Conservation (phyloP, 2,329 filamentous ascomycete species). For the Xylariaceae sp. region DNA sequence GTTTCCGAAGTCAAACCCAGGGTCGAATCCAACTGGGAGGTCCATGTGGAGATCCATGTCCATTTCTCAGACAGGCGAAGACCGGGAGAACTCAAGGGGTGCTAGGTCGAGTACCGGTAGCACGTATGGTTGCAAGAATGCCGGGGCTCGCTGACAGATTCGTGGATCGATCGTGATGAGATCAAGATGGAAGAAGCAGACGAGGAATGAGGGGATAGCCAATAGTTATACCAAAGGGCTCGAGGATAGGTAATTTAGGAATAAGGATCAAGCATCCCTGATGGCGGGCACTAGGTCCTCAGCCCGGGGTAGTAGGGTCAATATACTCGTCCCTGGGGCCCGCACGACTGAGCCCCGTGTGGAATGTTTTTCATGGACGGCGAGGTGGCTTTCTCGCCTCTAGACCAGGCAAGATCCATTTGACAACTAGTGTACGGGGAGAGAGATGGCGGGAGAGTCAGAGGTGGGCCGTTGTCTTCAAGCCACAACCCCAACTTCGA, state of each 20-base stretch:
- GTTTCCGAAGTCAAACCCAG: constrained; percentile 17
- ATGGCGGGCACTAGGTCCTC: constrained; percentile 9
- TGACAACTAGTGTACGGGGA: no score
- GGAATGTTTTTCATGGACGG: constrained; percentile 20
- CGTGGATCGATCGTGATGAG: constrained; percentile 9
- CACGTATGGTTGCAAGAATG: no score
- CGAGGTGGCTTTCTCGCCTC: constrained; percentile 9
- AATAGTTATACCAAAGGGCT: constrained; percentile 20
- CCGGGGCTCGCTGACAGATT: no score
- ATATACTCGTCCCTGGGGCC: constrained; percentile 21
- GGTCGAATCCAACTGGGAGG: constrained; percentile 15
- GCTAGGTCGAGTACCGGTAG: no score
- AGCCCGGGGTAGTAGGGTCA: constrained; percentile 19
- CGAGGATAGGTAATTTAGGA: constrained; percentile 12
- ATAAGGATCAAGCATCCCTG: constrained; percentile 17
- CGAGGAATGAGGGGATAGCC: constrained; percentile 22
- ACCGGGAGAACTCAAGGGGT: no score
- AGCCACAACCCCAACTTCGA: constrained; percentile 19
- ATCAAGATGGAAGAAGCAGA: constrained; percentile 7
- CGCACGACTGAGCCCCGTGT: no score
- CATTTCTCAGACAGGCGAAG: constrained; percentile 10
- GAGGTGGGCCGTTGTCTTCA: constrained; percentile 15
- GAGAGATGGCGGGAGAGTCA: constrained; percentile 4
- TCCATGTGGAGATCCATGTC: constrained; percentile 29
- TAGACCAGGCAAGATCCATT: no score